Evolutionary conservation across 768 basidiomycete genomes (phyloP).

Genomic region (Naematelia aurantialba): DNA sequence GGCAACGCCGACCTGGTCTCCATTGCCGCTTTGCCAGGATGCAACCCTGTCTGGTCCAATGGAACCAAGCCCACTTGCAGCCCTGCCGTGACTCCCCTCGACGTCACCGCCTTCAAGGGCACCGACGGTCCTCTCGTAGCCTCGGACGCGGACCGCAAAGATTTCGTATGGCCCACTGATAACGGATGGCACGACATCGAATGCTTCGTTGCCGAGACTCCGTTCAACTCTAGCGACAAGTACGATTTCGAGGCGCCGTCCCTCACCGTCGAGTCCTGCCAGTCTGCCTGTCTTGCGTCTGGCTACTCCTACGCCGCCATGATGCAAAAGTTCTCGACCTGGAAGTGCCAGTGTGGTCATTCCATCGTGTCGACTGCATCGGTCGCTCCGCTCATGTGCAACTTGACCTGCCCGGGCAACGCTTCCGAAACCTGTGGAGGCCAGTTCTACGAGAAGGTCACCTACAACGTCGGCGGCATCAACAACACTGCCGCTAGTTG

Average conservation of each 20-base stretch:
- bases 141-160: conserved; percentile 12
- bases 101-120: conserved; percentile 27
- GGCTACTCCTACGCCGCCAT: conserved; percentile 15
- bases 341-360: conserved; percentile 25
- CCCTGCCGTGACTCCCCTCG: conserved; percentile 21
- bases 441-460: conserved; percentile 18
- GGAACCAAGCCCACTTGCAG: conserved; percentile 37
- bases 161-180: conserved; percentile 20
- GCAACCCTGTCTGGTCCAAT: conserved; percentile 39
- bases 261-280: conserved; percentile 18
- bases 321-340: conserved; percentile 3
- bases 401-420: conserved; percentile 27
- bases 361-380: conserved; percentile 10
- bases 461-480: conserved; percentile 22
- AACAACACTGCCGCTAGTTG: not conserved
- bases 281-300: conserved; percentile 13
- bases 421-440: conserved; percentile 28
- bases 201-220: conserved; percentile 7
- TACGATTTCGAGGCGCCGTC: conserved; percentile 6
- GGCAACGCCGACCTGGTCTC: conserved; percentile 27
- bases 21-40: conserved; percentile 35
- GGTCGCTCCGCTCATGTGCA: conserved; percentile 14
- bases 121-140: conserved; percentile 30
- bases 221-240: not conserved
- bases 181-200: conserved; percentile 27